Percentiles rank a stretch among this genome's conserved stretches.
Evolutionary conservation across 1,284 basidiomycete genomes (phyloP).

Genomic region (Marasmius fiardii): DNA sequence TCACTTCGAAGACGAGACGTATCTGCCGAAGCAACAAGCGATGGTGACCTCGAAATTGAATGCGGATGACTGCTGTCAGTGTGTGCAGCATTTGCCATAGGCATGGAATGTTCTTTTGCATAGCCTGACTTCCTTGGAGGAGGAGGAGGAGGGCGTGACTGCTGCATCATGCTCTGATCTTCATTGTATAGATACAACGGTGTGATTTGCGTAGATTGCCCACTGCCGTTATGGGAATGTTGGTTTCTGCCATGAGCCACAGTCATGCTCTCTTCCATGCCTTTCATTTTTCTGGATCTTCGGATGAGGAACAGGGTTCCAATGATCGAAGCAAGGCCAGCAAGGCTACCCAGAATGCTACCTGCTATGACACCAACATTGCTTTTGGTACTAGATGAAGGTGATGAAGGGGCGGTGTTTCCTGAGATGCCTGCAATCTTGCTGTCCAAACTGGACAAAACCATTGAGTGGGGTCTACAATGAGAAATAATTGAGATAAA

Average conservation of each 20-base stretch:
- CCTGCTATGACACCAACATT: slow-evolving; percentile 15
- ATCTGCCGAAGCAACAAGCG: neutral
- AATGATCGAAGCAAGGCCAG: neutral
- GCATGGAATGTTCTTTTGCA: neutral
- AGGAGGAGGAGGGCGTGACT: slow-evolving; percentile 5
- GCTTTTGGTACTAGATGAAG: neutral
- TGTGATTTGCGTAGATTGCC: neutral
- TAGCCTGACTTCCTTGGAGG: neutral
- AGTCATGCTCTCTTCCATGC: too few relatives aligned
- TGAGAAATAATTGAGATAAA: too few relatives aligned
- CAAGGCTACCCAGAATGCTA: slow-evolving; percentile 12
- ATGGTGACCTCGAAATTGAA: neutral
- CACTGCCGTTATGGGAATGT: neutral
- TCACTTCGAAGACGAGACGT: slow-evolving; percentile 12
- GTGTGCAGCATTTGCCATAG: neutral
- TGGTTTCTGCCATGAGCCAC: too few relatives aligned
- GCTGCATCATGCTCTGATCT: neutral
- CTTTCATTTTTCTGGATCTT: too few relatives aligned
- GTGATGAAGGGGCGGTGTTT: too few relatives aligned
- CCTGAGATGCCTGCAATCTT: neutral
- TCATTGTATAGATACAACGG: slow-evolving; percentile 4
- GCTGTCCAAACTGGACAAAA: neutral
- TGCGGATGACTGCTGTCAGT: neutral
- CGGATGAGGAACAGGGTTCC: slow-evolving; percentile 9
- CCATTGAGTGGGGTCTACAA: neutral